Evolutionary conservation across 495 filamentous ascomycete species (phyloP), one percentile per base, ranked within the genome.

Genomic region (Aspergillus affinis): DNA sequence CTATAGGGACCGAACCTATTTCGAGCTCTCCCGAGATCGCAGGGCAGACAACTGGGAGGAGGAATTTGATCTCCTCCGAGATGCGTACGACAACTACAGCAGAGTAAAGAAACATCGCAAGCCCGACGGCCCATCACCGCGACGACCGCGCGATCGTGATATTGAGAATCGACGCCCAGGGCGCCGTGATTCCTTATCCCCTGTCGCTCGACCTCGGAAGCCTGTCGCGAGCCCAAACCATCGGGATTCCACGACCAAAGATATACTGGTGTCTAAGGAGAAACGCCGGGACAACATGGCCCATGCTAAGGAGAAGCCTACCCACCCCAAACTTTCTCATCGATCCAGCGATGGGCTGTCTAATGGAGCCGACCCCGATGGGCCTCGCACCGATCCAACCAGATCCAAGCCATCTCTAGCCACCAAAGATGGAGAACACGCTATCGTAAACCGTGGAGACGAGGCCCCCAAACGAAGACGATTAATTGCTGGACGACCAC

Each of bases 41-140:
- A 85, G 86, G 56, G 93, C 94, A 1, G 89, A 91, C 44, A 85
- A 88, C 54, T 97, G 93, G 93, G 86, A 93, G 68, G 87, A 93
- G 62, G 94, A 98, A 70, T 85, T 88, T 55, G 82, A 89, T n/a
- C 75, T 95, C 49, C 73, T 98, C 49, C 90, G 92, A 69, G 78
- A 84, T 41, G 90, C 91, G 6, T 93, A 88, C 61, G 89, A 96
- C 46, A 83, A 85, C 20, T 84, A 82, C 65, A 30, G 56, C 17
- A 82, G 73, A 66, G 74, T 56, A 59, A 75, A 70, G 48, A 78
- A 79, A 55, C 66, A 63, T 18, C 72, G 75, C 29, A 81, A 76
- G 46, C 64, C 68, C 18, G 70, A 74, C 6, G 50, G 66, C 63
- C 71, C 78, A 21, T 87, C 85, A 18, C 86, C 86, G 6, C 81